Base-by-base conservation (phyloP, 352 stramenopile genomes). In the Phytophthora cryptogea region DNA sequence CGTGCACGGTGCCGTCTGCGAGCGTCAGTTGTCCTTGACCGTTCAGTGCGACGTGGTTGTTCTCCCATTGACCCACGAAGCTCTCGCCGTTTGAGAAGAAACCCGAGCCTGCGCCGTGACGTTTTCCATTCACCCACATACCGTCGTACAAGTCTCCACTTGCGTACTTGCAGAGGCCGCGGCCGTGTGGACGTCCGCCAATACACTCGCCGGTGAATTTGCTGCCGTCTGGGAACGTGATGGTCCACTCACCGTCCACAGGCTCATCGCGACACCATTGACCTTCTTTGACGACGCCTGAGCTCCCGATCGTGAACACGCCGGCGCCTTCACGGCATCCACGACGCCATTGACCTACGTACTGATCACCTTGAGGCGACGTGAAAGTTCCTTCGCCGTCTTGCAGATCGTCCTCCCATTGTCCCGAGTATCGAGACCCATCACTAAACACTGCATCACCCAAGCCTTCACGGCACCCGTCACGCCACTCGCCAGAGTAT, bases 141-240 rank as follows among this genome's bases (percentile, higher is more conserved):
- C 88, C 88, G 26, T 89, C 83, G 62, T 96, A 96, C 41, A 90
- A 40, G 43, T 95, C 88, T 3, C 88, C 86, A 35, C 89, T 89
- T 36, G 84, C 80, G 40, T 93, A 94, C 42, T 90, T 90, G 57
- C 90, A 86, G 33, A 91, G 73, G 3, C 86, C 86, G 14, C 65
- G 80, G 8, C 86, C 81, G 31, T 93, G 80, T 10, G 83, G 80
- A 23, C 78, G 71, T n/a, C 78, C 72, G 8, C 74, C 76, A 14
- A 90, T 63, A 27, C 83, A 92, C 32, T 78, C 54, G 9, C 83
- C 83, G 9, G 74, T 90, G 62, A 90, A 92, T 53, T 89, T 88
- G 59, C 80, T 90, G 28, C 78, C 68, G 35, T 89, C 80, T 14
- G 83, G 72, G 47, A 92, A 92, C n/a, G 66, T 64, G 50, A 92